These are phyloP conservation scores for Curvularia eragrostidis DNA, from an alignment of 2,329 filamentous ascomycete species.

Conservation along the genomic window DNA sequence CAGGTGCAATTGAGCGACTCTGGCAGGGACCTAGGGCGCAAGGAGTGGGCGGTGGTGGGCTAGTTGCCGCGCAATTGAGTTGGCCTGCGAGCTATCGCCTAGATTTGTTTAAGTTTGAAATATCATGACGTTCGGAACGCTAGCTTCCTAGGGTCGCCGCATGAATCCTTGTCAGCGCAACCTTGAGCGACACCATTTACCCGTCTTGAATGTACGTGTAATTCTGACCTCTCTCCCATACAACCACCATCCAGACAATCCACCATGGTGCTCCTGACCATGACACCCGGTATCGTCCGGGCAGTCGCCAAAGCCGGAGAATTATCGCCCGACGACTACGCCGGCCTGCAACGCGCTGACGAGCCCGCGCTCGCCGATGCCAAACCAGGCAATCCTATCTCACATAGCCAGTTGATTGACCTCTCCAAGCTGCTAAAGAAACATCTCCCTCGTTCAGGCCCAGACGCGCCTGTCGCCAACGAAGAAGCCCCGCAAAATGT, in stretches of 20 bases:
- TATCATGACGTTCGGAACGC: slow-evolving; percentile 20
- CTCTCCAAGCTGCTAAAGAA: slow-evolving; percentile 63
- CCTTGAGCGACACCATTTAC: background rate
- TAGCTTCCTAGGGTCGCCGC: slow-evolving; percentile 10
- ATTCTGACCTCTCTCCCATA: slow-evolving; percentile 1
- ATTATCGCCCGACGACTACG: slow-evolving; percentile 26
- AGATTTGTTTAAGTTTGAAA: slow-evolving; percentile 16
- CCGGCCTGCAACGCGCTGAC: slow-evolving; percentile 33
- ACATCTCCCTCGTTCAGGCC: slow-evolving; percentile 13
- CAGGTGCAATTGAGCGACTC: slow-evolving; percentile 36
- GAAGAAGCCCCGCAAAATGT: background rate
- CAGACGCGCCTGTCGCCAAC: background rate
- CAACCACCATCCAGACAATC: slow-evolving; percentile 5
- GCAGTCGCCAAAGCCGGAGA: slow-evolving; percentile 57
- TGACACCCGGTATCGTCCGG: slow-evolving; percentile 72
- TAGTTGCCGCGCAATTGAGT: slow-evolving; percentile 5
- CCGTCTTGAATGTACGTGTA: background rate
- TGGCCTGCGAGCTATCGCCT: slow-evolving; percentile 19
- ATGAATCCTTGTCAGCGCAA: slow-evolving; percentile 11
- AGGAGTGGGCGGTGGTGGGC: slow-evolving; percentile 11
- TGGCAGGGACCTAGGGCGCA: slow-evolving; percentile 13
- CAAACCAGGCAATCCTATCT: slow-evolving; percentile 70
- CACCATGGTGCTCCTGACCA: slow-evolving; percentile 77
- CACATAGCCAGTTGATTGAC: slow-evolving; percentile 71
- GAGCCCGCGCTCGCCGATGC: slow-evolving; percentile 62